Base-by-base conservation (phyloP, 345 rosid genomes). In the Alliaria petiolata region DNA sequence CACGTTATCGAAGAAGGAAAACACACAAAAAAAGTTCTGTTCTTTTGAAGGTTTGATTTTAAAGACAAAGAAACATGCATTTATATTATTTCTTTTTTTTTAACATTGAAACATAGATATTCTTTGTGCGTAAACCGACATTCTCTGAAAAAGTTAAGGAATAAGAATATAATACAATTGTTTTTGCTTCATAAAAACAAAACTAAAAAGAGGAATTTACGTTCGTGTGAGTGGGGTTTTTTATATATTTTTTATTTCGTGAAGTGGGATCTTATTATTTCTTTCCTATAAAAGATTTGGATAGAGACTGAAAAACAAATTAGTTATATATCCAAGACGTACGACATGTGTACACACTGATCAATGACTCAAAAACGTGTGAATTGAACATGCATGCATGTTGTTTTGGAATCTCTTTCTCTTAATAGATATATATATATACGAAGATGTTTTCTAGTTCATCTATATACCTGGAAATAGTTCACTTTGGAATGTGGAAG, bases 51-150 rank as follows among this genome's bases (percentile, higher is more conserved):
- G 17, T 38, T 47, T 36, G 11, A 30, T 47, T 57, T 46, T 17
- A 56, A 47, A 65, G 13, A 47, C 36, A 36, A 28, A 47, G 22
- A 47, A 36, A 47, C 47, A 65, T 0, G n/a, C n/a, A n/a, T n/a
- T n/a, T n/a, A n/a, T n/a, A n/a, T n/a, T n/a, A n/a, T n/a, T n/a
- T n/a, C n/a, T n/a, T n/a, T n/a, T n/a, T n/a, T n/a, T n/a, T n/a
- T n/a, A n/a, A n/a, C n/a, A n/a, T n/a, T n/a, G n/a, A n/a, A n/a
- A n/a, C n/a, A n/a, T n/a, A n/a, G n/a, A 36, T 25, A 26, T 65
- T 47, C 55, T 64, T 35, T 58, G 19, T 72, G 43, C 64, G 45
- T 28, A 4, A 25, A 47, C 52, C 58, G 78, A 65, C 71, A 73
- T 30, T 56, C 52, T 40, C 45, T 31, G 28, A 33, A 65, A 72